Evolutionary conservation across 768 basidiomycete species (phyloP).

Genomic region (Boletus vermiculosoides): DNA sequence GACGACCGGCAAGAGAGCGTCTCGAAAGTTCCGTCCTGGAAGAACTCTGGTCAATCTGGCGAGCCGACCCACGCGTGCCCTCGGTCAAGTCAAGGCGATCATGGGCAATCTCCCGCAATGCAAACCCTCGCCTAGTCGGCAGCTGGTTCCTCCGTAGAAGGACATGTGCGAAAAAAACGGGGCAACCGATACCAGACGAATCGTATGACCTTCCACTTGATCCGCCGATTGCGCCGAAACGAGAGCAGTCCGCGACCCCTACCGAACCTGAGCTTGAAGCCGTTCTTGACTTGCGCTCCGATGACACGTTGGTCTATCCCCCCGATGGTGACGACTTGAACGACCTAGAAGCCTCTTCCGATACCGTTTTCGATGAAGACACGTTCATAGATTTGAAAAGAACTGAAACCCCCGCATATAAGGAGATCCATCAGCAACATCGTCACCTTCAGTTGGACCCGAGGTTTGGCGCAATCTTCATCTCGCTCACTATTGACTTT

Average conservation of each 20-base stretch:
- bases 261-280: conserved; percentile 1
- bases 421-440: not conserved
- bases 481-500: conserved; percentile 11
- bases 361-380: conserved; percentile 20
- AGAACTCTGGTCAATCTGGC: conserved; percentile 34
- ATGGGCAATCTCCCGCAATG: conserved; percentile 27
- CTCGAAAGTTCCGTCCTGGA: conserved; percentile 12
- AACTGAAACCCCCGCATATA: conserved; percentile 15
- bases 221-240: conserved; percentile 2
- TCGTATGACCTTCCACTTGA: conserved; percentile 24
- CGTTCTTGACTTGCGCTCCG: conserved; percentile 16
- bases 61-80: conserved; percentile 27
- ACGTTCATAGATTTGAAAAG: not conserved
- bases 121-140: conserved; percentile 18
- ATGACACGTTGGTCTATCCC: conserved; percentile 23
- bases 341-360: conserved; percentile 22
- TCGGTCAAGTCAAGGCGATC: conserved; percentile 26
- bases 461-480: conserved; percentile 18
- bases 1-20: conserved; percentile 9
- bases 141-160: conserved; percentile 31
- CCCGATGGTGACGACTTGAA: conserved; percentile 2
- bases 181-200: conserved; percentile 17
- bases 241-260: conserved; percentile 9
- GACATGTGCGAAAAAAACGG: conserved; percentile 23
- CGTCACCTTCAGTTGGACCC: not conserved